These are phyloP conservation scores for Pseudocercospora crystallina DNA, from an alignment of 2,329 filamentous ascomycete genomes.

Conservation along the genomic window DNA sequence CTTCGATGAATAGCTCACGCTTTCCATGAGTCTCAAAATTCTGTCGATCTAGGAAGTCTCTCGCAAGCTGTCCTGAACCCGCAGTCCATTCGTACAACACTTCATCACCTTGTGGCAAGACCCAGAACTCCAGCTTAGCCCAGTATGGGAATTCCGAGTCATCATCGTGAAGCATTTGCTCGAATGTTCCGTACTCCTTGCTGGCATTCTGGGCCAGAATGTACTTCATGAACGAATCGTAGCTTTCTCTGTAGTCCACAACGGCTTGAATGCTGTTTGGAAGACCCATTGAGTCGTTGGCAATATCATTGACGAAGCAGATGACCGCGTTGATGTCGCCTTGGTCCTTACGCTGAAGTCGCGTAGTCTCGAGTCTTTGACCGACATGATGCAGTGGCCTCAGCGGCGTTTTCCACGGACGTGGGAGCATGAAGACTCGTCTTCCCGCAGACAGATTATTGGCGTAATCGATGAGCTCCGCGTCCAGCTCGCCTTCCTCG, in stretches of 20 bases:
- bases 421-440: too few relatives aligned
- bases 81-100: background rate
- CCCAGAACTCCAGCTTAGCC: slow-evolving; percentile 2
- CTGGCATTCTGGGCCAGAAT: background rate
- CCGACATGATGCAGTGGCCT: background rate
- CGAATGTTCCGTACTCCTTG: background rate
- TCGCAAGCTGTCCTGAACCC: background rate
- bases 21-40: background rate
- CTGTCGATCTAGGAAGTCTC: slow-evolving; percentile 1
- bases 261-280: background rate
- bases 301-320: background rate
- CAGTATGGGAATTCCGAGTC: background rate
- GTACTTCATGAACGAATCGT: background rate
- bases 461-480: background rate
- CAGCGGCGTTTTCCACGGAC: background rate
- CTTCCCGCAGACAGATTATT: background rate
- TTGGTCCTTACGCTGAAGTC: background rate
- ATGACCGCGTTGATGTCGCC: slow-evolving; percentile 2
- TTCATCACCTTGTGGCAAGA: background rate
- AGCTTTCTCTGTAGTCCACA: background rate
- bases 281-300: background rate
- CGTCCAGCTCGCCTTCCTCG: background rate
- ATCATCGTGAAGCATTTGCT: background rate
- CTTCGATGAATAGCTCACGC: background rate
- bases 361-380: background rate